Evolutionary conservation across 1,284 basidiomycete species (phyloP).

Genomic region (Sanghuangporus weigelae): DNA sequence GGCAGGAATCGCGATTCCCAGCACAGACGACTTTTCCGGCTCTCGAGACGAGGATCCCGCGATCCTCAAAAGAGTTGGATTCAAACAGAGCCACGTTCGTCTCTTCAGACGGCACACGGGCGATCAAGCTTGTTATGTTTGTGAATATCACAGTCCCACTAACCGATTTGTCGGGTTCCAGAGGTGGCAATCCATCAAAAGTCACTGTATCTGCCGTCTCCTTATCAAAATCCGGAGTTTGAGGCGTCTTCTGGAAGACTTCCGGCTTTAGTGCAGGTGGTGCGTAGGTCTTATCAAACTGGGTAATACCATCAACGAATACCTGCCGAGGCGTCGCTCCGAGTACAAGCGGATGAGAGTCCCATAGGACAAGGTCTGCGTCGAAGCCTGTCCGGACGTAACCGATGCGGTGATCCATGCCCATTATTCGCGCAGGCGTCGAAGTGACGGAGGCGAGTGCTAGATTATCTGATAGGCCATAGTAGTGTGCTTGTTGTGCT

Average conservation of each 20-base stretch:
- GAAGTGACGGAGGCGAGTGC: conserved; percentile 76
- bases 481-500: conserved; percentile 86
- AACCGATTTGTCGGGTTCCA: conserved; percentile 35
- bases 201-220: conserved; percentile 50
- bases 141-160: conserved; percentile 46
- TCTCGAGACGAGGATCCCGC: conserved; percentile 36
- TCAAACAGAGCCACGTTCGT: conserved; percentile 25
- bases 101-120: conserved; percentile 26
- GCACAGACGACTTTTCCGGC: conserved; percentile 37
- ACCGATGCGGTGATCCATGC: conserved; percentile 80
- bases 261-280: conserved; percentile 37
- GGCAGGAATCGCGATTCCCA: conserved; percentile 30
- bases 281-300: conserved; percentile 43
- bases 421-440: conserved; percentile 72
- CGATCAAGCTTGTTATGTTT: conserved; percentile 48
- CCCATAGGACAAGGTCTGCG: conserved; percentile 62
- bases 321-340: conserved; percentile 70
- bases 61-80: conserved; percentile 20
- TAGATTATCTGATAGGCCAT: conserved; percentile 52
- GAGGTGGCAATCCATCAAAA: conserved; percentile 63
- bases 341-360: conserved; percentile 73
- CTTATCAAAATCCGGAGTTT: conserved; percentile 54
- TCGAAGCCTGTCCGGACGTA: conserved; percentile 57
- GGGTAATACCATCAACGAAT: conserved; percentile 66
- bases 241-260: conserved; percentile 43